Evolutionary conservation across 1,284 basidiomycete genomes (phyloP).

Genomic region (Kwoniella shivajii): DNA sequence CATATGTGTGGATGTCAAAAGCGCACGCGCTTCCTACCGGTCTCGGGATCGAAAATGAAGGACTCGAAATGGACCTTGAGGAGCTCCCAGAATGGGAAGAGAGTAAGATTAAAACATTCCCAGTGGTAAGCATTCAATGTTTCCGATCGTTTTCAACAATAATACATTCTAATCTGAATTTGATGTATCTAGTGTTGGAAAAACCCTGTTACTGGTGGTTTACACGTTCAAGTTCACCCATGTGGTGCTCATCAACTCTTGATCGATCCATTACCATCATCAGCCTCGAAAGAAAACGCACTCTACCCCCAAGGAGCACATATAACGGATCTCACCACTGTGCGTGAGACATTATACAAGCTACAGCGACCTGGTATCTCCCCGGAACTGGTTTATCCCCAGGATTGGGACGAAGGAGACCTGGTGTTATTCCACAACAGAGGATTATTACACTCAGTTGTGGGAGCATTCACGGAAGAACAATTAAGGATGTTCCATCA

Average conservation of each 20-base stretch:
- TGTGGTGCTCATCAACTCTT: constrained; percentile 64
- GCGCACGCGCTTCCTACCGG: constrained; percentile 72
- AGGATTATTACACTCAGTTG: constrained; percentile 73
- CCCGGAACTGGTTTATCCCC: constrained; percentile 57
- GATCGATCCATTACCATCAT: constrained; percentile 65
- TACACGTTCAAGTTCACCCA: constrained; percentile 78
- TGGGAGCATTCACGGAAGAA: constrained; percentile 69
- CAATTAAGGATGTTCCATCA: constrained; percentile 77
- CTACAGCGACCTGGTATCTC: constrained; percentile 81
- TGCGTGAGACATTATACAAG: constrained; percentile 71
- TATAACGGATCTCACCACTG: constrained; percentile 68
- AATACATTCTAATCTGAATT: not conserved
- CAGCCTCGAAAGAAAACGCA: constrained; percentile 47
- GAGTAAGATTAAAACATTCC: constrained; percentile 67
- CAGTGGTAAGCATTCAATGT: constrained; percentile 62
- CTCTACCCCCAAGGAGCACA: constrained; percentile 75
- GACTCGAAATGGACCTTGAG: constrained; percentile 64
- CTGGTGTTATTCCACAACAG: constrained; percentile 73
- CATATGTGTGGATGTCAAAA: constrained; percentile 82
- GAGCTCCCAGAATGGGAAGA: constrained; percentile 76
- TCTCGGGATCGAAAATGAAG: constrained; percentile 75
- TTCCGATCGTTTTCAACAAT: not conserved
- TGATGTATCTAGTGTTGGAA: constrained; percentile 68
- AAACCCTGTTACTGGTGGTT: constrained; percentile 72
- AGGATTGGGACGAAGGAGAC: constrained; percentile 66